Percentiles rank a stretch among this genome's conserved stretches.
These are phyloP conservation scores for Aspergillus aculeatinus DNA, from an alignment of 2,329 filamentous ascomycete species.

Conservation along the genomic window DNA sequence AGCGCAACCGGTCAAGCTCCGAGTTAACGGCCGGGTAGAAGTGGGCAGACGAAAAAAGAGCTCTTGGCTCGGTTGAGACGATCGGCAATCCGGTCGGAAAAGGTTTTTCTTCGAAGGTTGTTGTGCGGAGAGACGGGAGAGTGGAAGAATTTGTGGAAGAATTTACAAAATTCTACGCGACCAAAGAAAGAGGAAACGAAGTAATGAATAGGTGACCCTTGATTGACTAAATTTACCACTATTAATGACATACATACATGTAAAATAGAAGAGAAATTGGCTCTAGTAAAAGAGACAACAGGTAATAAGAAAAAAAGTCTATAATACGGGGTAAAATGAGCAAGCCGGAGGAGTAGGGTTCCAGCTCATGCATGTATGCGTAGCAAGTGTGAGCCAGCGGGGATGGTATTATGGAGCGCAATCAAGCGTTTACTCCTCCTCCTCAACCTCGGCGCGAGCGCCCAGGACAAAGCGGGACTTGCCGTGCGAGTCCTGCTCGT, in stretches of 20 bases:
- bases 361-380: conserved; percentile 33
- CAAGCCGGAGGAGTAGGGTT: conserved; percentile 13
- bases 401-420: conserved; percentile 26
- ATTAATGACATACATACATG: conserved; percentile 45
- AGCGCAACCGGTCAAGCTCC: neutral
- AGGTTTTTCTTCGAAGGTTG: neutral
- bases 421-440: conserved; percentile 43
- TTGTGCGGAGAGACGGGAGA: neutral
- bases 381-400: conserved; percentile 38
- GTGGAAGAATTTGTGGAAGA: neutral
- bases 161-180: too few species aligned
- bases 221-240: conserved; percentile 40
- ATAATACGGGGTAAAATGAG: conserved; percentile 36
- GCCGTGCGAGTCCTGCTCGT: conserved; percentile 49
- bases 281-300: conserved; percentile 33
- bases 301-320: conserved; percentile 38
- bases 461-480: conserved; percentile 47
- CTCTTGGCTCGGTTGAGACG: neutral
- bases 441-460: conserved; percentile 43
- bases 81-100: neutral
- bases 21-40: neutral
- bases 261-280: conserved; percentile 38
- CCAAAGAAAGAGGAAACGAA: conserved; percentile 1
- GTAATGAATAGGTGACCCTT: conserved; percentile 29
- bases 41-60: neutral